Base-by-base conservation (phyloP, 139 green algal genomes). In the Desmodesmus armatus region DNA sequence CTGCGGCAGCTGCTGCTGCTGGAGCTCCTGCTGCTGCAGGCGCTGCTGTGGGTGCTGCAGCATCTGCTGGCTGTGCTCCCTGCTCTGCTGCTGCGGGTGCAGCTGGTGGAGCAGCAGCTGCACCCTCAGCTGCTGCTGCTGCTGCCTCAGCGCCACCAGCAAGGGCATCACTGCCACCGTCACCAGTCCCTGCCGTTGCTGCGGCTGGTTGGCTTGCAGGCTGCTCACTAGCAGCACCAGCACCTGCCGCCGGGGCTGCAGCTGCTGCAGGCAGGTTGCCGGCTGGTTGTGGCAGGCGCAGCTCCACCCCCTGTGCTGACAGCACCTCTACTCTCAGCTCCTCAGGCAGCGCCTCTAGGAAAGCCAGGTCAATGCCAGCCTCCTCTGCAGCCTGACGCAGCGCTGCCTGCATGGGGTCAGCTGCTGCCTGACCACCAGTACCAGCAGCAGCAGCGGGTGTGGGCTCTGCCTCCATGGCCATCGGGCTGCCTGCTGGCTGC, bases 291-390 rank as follows among this genome's bases (percentile, higher is more conserved):
- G 47, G 65, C 69, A 66, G 69, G 40, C 35, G 72, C n/a, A 86
- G 47, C 31, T 87, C 77, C 3, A 91, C 91, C 1, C 92, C 92
- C 39, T 94, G 87, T 60, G 92, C 91, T 39, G 88, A 67, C 69
- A 95, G 87, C 41, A 96, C 90, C 89, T 96, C 93, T 3, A 72
- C 82, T 0, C 90, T 85, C 31, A 98, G 77, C 65, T 96, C 93
- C 15, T 92, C 85, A 7, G 94, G 94, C 21, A 98, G 87, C 0
- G 94, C 94, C 63, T 94, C 91, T 29, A 97, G 85, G 88, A 98
- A 96, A 4, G 92, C 87, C 2, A 91, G 69, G 83, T 98, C 95
- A 37, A 98, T 95, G 53, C 93, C 94, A 41, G 92, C 70, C 27
- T 51, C 78, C 31, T 83, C 43, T 35, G 89, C 89, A 7, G 84